These are phyloP conservation scores for Pochonia chlamydosporia DNA, from an alignment of 2,329 filamentous ascomycete species.

Conservation along the genomic window DNA sequence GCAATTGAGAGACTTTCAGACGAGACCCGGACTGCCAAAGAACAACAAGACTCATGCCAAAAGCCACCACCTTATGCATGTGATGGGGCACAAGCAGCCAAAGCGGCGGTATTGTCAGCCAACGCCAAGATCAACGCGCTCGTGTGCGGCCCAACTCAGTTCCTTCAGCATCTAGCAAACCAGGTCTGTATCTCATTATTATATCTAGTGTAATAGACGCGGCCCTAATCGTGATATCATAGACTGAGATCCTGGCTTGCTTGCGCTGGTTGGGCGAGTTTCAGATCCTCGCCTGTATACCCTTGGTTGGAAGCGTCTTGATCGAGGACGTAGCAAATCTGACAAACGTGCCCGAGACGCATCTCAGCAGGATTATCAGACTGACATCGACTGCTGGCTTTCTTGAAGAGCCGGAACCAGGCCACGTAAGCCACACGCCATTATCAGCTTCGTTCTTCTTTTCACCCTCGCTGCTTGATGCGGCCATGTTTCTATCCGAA, in stretches of 20 bases:
- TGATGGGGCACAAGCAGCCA: no score
- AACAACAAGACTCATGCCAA: no score
- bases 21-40: no score
- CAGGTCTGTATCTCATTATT: conserved; percentile 2
- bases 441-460: conserved; percentile 6
- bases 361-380: conserved; percentile 28
- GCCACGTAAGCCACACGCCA: conserved; percentile 7
- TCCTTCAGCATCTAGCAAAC: conserved; percentile 3
- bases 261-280: conserved; percentile 30
- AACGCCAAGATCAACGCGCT: conserved; percentile 5
- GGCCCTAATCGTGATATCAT: not conserved
- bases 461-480: conserved; percentile 4
- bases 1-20: no score
- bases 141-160: conserved; percentile 1
- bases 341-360: conserved; percentile 28
- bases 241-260: not conserved
- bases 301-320: conserved; percentile 26
- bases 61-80: no score
- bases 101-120: no score
- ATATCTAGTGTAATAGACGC: no score
- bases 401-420: conserved; percentile 2
- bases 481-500: conserved; percentile 8
- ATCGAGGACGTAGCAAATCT: conserved; percentile 36
- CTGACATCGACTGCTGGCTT: conserved; percentile 7
- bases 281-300: conserved; percentile 39